Conservation (phyloP, 2,329 filamentous ascomycete species). For the Pseudocercospora vitis region DNA sequence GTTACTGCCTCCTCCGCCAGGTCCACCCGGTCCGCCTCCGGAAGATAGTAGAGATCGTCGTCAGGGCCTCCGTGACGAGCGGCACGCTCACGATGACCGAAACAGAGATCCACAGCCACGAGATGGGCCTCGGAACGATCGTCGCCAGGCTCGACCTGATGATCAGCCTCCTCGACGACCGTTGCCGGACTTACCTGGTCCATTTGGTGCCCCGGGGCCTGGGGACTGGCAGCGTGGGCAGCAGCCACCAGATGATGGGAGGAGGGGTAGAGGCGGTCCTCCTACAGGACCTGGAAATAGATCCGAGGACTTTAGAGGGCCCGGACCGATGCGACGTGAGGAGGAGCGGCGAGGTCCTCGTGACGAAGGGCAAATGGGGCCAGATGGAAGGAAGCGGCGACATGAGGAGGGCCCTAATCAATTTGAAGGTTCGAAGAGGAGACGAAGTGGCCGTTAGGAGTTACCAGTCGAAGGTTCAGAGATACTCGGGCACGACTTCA, state of each 20-base stretch:
- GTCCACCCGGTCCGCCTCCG: constrained; percentile 20
- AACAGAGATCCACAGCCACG: constrained; percentile 14
- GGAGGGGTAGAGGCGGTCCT: constrained; percentile 20
- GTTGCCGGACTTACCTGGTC: constrained; percentile 14
- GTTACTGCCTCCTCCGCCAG: constrained; percentile 22
- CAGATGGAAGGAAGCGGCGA: constrained; percentile 32
- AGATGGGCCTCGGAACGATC: constrained; percentile 18
- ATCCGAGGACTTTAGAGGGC: constrained; percentile 27
- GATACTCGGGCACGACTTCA: too few species aligned
- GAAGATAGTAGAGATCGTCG: constrained; percentile 30
- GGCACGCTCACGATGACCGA: constrained; percentile 28
- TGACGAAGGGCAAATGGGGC: constrained; percentile 18
- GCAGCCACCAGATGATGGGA: constrained; percentile 23
- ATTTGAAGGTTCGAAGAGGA: constrained; percentile 29
- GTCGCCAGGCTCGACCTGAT: constrained; percentile 18
- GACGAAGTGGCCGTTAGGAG: constrained; percentile 26
- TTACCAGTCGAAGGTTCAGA: too few species aligned
- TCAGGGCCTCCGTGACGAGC: constrained; percentile 29
- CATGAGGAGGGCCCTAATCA: constrained; percentile 30
- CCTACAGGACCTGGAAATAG: constrained; percentile 19
- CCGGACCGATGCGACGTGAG: constrained; percentile 21
- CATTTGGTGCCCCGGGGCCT: constrained; percentile 12
- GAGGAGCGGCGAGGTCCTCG: constrained; percentile 19
- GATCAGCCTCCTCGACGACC: constrained; percentile 25
- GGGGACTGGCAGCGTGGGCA: constrained; percentile 28